These are phyloP conservation scores for Ceriops decandra DNA, from an alignment of 345 rosid genomes.

Conservation along the genomic window DNA sequence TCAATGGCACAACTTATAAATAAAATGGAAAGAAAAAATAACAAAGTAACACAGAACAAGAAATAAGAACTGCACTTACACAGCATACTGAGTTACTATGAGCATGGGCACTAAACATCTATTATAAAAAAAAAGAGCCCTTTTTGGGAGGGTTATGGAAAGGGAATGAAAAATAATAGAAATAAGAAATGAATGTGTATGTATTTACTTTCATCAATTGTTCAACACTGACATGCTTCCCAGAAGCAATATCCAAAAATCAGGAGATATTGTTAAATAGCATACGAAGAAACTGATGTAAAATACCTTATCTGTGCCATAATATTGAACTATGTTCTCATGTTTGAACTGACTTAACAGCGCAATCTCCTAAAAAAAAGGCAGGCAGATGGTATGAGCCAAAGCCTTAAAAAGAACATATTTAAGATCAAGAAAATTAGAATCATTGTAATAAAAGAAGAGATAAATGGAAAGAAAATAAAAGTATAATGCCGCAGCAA, in stretches of 20 bases:
- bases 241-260: not conserved
- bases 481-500: not conserved
- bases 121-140: too few relatives aligned
- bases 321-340: constrained; percentile 63
- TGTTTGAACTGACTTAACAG: constrained; percentile 66
- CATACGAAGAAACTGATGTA: not conserved
- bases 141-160: too few relatives aligned
- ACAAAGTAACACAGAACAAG: not conserved
- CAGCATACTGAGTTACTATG: too few relatives aligned
- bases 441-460: constrained; percentile 1
- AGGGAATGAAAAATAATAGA: too few relatives aligned
- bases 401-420: not conserved
- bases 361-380: constrained; percentile 50
- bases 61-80: not conserved
- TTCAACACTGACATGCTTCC: too few relatives aligned
- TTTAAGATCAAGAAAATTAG: too few relatives aligned
- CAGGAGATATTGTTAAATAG: not conserved
- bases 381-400: not conserved
- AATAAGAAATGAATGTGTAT: too few relatives aligned
- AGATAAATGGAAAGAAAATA: not conserved
- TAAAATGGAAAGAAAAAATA: not conserved
- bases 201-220: too few relatives aligned
- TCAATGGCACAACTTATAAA: not conserved
- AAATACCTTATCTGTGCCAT: constrained; percentile 61
- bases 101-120: too few relatives aligned